Conservation (phyloP, 2,329 filamentous ascomycete genomes). For the Hypoxylon sp. region DNA sequence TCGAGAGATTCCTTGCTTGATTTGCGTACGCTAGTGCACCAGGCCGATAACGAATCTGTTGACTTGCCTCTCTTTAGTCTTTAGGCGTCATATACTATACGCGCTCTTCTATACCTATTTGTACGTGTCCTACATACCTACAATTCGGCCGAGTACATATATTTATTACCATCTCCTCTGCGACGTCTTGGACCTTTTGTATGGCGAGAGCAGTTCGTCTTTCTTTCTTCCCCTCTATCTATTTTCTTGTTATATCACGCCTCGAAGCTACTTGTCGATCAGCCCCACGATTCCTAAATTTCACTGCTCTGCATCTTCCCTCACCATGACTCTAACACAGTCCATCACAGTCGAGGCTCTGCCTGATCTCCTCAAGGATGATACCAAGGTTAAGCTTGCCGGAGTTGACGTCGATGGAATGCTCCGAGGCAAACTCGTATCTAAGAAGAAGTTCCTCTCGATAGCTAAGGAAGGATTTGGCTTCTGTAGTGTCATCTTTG, state of each 20-base stretch:
- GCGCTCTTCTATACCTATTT: background rate
- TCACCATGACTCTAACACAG: slow-evolving; percentile 50
- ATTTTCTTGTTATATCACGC: slow-evolving; percentile 11
- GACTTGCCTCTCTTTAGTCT: slow-evolving; percentile 21
- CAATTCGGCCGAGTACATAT: slow-evolving; percentile 1
- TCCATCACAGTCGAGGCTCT: slow-evolving; percentile 71
- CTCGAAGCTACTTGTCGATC: slow-evolving; percentile 6
- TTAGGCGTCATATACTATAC: background rate
- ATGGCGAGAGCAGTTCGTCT: slow-evolving; percentile 29
- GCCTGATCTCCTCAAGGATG: slow-evolving; percentile 72
- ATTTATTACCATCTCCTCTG: slow-evolving; percentile 1
- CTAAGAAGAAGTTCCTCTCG: slow-evolving; percentile 86
- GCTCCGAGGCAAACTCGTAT: slow-evolving; percentile 83
- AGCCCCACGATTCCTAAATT: slow-evolving; percentile 6
- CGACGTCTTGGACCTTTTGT: slow-evolving; percentile 12
- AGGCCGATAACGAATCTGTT: background rate
- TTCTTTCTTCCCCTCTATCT: slow-evolving; percentile 8
- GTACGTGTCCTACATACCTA: background rate
- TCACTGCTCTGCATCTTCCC: slow-evolving; percentile 3
- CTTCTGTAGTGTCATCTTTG: slow-evolving; percentile 87
- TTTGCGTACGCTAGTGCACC: background rate
- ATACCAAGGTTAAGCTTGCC: slow-evolving; percentile 81
- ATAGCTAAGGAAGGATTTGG: slow-evolving; percentile 82
- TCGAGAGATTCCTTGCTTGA: slow-evolving; percentile 11
- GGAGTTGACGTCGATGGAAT: slow-evolving; percentile 84